Percentiles rank a stretch among this genome's conserved stretches.
These are phyloP conservation scores for Castanopsis chinensis DNA, from an alignment of 306 rosid species.

Conservation along the genomic window DNA sequence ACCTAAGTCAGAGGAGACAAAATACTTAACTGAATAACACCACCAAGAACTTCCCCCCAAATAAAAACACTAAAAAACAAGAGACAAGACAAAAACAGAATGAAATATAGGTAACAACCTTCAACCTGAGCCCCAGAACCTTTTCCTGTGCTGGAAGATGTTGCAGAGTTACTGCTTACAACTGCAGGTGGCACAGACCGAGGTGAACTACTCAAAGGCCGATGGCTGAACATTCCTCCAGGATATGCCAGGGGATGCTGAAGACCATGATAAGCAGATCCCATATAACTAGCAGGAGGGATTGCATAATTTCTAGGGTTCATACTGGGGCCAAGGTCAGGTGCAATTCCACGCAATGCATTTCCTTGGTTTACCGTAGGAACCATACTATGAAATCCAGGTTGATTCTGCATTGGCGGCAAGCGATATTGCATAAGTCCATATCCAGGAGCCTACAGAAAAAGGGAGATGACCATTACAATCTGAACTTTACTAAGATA, in stretches of 20 bases:
- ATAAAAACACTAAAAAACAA: neutral
- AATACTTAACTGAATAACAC: conserved; percentile 29
- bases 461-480: conserved; percentile 23
- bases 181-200: conserved; percentile 66
- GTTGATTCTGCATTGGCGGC: conserved; percentile 90
- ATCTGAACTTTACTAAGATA: conserved; percentile 6
- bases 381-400: conserved; percentile 83
- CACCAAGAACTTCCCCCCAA: conserved; percentile 6
- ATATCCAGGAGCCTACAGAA: conserved; percentile 78
- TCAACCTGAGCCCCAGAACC: conserved; percentile 78
- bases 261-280: conserved; percentile 73
- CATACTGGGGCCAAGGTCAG: conserved; percentile 68
- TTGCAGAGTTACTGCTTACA: conserved; percentile 46
- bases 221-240: conserved; percentile 76
- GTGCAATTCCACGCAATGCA: conserved; percentile 53
- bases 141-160: conserved; percentile 63
- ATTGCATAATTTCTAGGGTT: conserved; percentile 67
- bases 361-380: conserved; percentile 84
- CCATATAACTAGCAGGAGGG: conserved; percentile 70
- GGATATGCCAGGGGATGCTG: conserved; percentile 84
- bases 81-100: neutral
- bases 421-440: conserved; percentile 89
- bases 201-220: conserved; percentile 67
- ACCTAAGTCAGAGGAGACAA: conserved; percentile 52
- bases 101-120: conserved; percentile 52